Evolutionary conservation across 768 basidiomycete species (phyloP).

Genomic region (Termitomyces sp.): DNA sequence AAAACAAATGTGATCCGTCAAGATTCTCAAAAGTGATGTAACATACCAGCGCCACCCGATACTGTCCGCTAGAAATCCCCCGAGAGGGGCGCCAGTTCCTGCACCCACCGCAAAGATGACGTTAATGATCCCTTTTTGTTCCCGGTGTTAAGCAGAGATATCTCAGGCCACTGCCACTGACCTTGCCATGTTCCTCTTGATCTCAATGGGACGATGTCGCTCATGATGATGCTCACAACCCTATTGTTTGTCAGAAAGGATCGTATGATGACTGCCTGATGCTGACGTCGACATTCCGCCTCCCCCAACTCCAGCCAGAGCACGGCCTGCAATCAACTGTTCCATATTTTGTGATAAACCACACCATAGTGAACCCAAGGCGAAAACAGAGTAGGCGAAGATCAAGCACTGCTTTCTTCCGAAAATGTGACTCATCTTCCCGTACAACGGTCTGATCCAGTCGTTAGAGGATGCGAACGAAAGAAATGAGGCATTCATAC

Average conservation of each 20-base stretch:
- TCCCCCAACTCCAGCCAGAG: constrained; percentile 51
- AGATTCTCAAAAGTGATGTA: not conserved
- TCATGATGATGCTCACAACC: constrained; percentile 56
- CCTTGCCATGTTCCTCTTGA: constrained; percentile 64
- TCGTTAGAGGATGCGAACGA: not conserved
- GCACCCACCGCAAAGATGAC: constrained; percentile 52
- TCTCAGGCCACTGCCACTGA: constrained; percentile 7
- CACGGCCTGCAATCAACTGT: constrained; percentile 44
- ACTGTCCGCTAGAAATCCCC: constrained; percentile 52
- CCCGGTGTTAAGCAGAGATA: not conserved
- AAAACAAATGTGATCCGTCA: not conserved
- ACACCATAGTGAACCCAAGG: constrained; percentile 45
- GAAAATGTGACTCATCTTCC: constrained; percentile 59
- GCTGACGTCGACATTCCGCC: constrained; percentile 57
- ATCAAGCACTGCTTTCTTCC: constrained; percentile 51
- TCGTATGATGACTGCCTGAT: not conserved
- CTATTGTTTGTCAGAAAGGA: constrained; percentile 19
- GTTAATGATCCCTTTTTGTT: constrained; percentile 41
- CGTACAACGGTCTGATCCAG: constrained; percentile 44
- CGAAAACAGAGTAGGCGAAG: constrained; percentile 47
- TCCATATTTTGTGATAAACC: constrained; percentile 48
- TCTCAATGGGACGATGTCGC: constrained; percentile 54
- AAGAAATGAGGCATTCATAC: constrained; percentile 18
- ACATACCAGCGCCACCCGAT: constrained; percentile 61
- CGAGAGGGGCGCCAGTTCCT: constrained; percentile 52